These are phyloP conservation scores for Raddia distichophylla DNA, from an alignment of 176 grass and related monocot genomes.

Conservation along the genomic window DNA sequence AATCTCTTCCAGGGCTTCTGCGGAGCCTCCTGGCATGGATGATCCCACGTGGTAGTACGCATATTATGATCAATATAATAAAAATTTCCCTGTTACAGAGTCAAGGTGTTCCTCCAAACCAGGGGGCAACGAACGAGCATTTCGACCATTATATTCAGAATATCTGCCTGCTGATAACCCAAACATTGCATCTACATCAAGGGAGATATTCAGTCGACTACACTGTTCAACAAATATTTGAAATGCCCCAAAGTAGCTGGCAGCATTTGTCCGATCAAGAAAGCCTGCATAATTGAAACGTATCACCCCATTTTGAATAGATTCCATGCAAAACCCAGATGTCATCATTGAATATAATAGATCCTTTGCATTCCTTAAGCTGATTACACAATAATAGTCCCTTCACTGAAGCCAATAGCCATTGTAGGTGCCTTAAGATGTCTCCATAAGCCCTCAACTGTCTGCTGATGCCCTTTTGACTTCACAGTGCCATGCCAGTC, in stretches of 20 bases:
- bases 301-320: conserved; percentile 93
- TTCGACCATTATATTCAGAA: conserved; percentile 61
- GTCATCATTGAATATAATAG: conserved; percentile 62
- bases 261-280: conserved; percentile 97
- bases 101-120: conserved; percentile 97
- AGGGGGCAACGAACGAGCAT: conserved; percentile 61
- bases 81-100: conserved; percentile 86
- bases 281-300: conserved; percentile 99
- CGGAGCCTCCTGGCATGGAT: conserved; percentile 75
- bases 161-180: conserved; percentile 58
- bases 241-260: conserved; percentile 97
- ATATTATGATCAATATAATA: conserved; percentile 97
- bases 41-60: conserved; percentile 85
- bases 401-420: conserved; percentile 93
- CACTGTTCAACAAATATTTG: conserved; percentile 99
- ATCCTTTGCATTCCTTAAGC: conserved; percentile 79
- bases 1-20: conserved; percentile 96
- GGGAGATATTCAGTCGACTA: conserved; percentile 69
- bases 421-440: conserved; percentile 79
- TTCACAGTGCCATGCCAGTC: conserved; percentile 96
- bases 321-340: conserved; percentile 70
- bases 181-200: conserved; percentile 80
- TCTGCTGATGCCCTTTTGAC: conserved; percentile 74
- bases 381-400: conserved; percentile 72
- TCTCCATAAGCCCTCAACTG: conserved; percentile 89